Evolutionary conservation across 2,329 filamentous ascomycete species (phyloP).

Genomic region (Chaetomiaceae sp.): DNA sequence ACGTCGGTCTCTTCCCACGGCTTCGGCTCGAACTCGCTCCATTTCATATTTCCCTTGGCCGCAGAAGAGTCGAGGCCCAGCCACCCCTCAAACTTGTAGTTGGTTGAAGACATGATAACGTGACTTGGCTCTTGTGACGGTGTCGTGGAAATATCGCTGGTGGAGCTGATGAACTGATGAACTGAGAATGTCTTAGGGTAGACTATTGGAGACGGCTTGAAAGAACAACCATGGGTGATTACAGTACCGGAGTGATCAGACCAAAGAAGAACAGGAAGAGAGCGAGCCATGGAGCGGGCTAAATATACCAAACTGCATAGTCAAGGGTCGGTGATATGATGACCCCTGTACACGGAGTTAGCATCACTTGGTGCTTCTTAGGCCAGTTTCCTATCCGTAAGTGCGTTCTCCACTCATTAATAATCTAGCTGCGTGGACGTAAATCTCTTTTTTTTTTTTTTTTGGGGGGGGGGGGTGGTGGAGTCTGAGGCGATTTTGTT

Average conservation of each 20-base stretch:
- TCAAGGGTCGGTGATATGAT: background rate
- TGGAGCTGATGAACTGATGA: too few relatives aligned
- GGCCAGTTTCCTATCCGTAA: too few relatives aligned
- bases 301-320: too few relatives aligned
- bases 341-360: too few relatives aligned
- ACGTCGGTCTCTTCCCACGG: constrained; percentile 62
- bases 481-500: background rate
- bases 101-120: constrained; percentile 30
- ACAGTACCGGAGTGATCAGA: too few relatives aligned
- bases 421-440: background rate
- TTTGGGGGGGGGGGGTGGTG: too few relatives aligned
- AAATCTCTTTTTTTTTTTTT: background rate
- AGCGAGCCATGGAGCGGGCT: too few relatives aligned
- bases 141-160: background rate
- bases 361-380: too few relatives aligned
- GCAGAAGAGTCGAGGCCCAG: constrained; percentile 40
- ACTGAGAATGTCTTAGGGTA: too few relatives aligned
- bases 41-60: constrained; percentile 49
- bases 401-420: background rate
- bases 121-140: background rate
- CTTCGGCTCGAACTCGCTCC: constrained; percentile 58
- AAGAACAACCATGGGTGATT: too few relatives aligned
- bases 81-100: constrained; percentile 50
- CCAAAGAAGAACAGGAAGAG: too few relatives aligned
- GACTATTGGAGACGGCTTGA: too few relatives aligned